Evolutionary conservation across 768 basidiomycete species (phyloP).

Genomic region (Lyophyllum atratum): DNA sequence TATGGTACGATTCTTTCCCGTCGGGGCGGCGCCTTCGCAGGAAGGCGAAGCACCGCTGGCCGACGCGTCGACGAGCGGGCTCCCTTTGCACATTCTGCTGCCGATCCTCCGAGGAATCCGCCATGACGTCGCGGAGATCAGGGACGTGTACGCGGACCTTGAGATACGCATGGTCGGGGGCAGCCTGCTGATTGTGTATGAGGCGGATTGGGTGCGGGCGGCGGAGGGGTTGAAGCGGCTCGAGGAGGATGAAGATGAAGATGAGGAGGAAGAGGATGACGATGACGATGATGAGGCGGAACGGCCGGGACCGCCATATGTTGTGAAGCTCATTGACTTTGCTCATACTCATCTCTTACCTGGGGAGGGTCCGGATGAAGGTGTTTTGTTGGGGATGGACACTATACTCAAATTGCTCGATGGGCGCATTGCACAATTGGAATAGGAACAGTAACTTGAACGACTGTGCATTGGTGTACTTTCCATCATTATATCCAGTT

Average conservation of each 20-base stretch:
- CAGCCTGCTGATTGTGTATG: constrained; percentile 81
- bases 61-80: constrained; percentile 39
- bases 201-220: constrained; percentile 42
- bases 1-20: constrained; percentile 78
- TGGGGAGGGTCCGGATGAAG: constrained; percentile 77
- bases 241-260: constrained; percentile 29
- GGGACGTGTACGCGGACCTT: constrained; percentile 45
- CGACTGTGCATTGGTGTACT: too few relatives aligned
- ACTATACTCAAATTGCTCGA: constrained; percentile 65
- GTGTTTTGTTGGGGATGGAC: constrained; percentile 73
- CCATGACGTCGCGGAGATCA: constrained; percentile 53
- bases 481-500: too few relatives aligned
- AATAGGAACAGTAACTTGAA: not conserved
- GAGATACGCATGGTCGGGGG: constrained; percentile 83
- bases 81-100: constrained; percentile 54
- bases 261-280: constrained; percentile 15
- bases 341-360: constrained; percentile 77
- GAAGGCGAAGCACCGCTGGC: not conserved
- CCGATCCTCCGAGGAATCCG: constrained; percentile 60
- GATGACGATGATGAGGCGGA: not conserved
- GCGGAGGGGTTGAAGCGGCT: constrained; percentile 12
- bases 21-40: constrained; percentile 23
- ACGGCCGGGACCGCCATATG: constrained; percentile 44
- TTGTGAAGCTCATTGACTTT: constrained; percentile 90
- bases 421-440: constrained; percentile 21